Evolutionary conservation across 2,329 filamentous ascomycete species (phyloP), one percentile per base, ranked within the genome.

Genomic region (Fusarium goolgardi): DNA sequence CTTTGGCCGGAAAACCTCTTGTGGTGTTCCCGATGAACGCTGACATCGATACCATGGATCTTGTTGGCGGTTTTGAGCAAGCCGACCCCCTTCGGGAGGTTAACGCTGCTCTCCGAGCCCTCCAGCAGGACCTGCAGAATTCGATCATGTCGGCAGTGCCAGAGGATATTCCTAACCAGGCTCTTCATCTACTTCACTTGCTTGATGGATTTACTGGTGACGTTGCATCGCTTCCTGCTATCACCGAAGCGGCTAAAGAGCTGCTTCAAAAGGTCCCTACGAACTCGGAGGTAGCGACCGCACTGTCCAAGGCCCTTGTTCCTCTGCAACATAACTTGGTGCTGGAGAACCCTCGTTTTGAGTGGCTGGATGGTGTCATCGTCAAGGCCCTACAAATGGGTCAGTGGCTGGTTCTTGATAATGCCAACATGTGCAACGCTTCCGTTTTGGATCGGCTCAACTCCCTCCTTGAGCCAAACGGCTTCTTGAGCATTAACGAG

Each of bases 11-110:
- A 25, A 91, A 91, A 56, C 84, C 88, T 2, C 82, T 98, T 5
- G 86, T 94, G 32, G 91, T 93, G 18, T 92, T 98, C 72, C 90
- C 94, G 1, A 88, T 99, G 80, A 99, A 97, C 75, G 91, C 94
- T 9, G 96, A 99, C 73, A 92, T 97, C 44, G 96, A 99, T 77
- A 94, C 95, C 1, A 97, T 97, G 89, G 96, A 99, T 78, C 87
- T 99, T 57, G 93, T 99, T 58, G 96, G 96, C 74, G 96, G 96
- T 0, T 99, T 97, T 75, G 96, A 99, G 77, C 96, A 99, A 79
- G 90, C 93, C 20, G 96, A 99, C 76, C 89, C 92, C 23, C 84
- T 91, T 52, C 86, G 95, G 56, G 88, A 91, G 64, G 82, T 92
- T 6, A 89, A 91, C 55, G 81, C 83, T n/a, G 75, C 78, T 15